Conservation (phyloP, 2,329 filamentous ascomycete genomes). For the Penicillium paneum region DNA sequence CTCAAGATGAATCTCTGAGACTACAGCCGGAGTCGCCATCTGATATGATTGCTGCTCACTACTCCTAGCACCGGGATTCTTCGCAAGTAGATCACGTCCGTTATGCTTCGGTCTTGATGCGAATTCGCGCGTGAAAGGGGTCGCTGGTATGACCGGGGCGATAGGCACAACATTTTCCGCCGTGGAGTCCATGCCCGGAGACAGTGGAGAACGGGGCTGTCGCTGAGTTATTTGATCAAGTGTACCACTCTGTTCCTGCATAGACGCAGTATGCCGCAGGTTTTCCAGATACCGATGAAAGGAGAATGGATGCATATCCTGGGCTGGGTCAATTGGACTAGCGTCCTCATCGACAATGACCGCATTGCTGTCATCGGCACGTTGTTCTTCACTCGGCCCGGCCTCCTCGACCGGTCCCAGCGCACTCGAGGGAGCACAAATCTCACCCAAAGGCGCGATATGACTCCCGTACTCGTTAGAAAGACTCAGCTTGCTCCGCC, state of each 20-base stretch:
- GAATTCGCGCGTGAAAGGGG: slow-evolving; percentile 28
- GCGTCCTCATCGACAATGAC: slow-evolving; percentile 40
- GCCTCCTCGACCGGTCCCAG: slow-evolving; percentile 46
- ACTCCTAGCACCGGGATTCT: slow-evolving; percentile 3
- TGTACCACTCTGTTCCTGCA: slow-evolving; percentile 11
- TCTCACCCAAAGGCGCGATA: slow-evolving; percentile 60
- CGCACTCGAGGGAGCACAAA: slow-evolving; percentile 39
- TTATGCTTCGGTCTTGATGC: slow-evolving; percentile 25
- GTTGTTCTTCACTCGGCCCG: slow-evolving; percentile 37
- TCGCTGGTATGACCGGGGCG: not conserved
- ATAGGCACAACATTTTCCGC: slow-evolving; percentile 1
- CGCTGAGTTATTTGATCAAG: slow-evolving; percentile 9
- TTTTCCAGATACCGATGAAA: slow-evolving; percentile 40
- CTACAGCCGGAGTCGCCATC: slow-evolving; percentile 37
- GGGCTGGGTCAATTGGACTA: slow-evolving; percentile 34
- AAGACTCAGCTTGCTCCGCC: slow-evolving; percentile 58
- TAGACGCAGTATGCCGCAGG: slow-evolving; percentile 25
- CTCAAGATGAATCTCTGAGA: slow-evolving; percentile 41
- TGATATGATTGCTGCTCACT: slow-evolving; percentile 14
- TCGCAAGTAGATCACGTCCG: slow-evolving; percentile 33
- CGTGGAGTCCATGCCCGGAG: not conserved
- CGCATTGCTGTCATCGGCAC: slow-evolving; percentile 33
- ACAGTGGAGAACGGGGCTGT: slow-evolving; percentile 14
- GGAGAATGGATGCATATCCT: slow-evolving; percentile 34
- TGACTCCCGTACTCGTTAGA: slow-evolving; percentile 63